phyloP scores from a whole-genome alignment of 2,329 filamentous ascomycete genomes.

The Stromatinia cepivora region DNA sequence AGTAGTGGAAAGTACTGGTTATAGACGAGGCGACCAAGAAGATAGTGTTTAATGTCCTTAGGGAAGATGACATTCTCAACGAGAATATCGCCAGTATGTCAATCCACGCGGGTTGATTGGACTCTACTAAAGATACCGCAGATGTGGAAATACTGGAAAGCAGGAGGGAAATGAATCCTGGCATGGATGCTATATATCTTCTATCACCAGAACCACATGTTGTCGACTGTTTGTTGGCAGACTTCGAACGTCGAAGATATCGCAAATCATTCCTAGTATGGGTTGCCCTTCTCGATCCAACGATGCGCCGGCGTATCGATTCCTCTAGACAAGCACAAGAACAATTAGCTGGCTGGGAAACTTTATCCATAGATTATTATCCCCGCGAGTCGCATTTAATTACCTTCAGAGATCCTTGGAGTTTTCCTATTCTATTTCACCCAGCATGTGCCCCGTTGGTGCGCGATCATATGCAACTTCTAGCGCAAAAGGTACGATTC shows the following conservation, averaged over 20 bases:
- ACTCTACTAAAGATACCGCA: constrained; percentile 44
- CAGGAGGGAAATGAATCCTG: constrained; percentile 74
- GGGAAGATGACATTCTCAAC: constrained; percentile 96
- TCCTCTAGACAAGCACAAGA: constrained; percentile 66
- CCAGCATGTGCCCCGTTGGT: constrained; percentile 85
- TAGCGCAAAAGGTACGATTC: constrained; percentile 79
- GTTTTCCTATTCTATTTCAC: constrained; percentile 90
- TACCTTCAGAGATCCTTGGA: constrained; percentile 92
- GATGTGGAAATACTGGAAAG: constrained; percentile 95
- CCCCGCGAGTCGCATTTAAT: constrained; percentile 88
- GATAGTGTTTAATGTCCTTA: constrained; percentile 86
- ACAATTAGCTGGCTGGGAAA: constrained; percentile 76
- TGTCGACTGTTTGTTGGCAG: constrained; percentile 89
- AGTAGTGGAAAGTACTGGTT: constrained; percentile 93
- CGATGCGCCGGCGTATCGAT: constrained; percentile 73
- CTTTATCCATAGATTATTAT: constrained; percentile 84
- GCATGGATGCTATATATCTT: constrained; percentile 94
- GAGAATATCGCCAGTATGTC: constrained; percentile 87
- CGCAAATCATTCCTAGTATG: constrained; percentile 78
- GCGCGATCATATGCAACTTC: constrained; percentile 74
- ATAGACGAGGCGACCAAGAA: constrained; percentile 81
- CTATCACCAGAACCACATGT: constrained; percentile 83
- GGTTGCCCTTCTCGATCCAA: constrained; percentile 72
- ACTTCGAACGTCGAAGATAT: constrained; percentile 84
- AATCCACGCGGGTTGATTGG: background rate